Evolutionary conservation across 1,284 basidiomycete species (phyloP).

Genomic region (Phellinidium pouzarii): DNA sequence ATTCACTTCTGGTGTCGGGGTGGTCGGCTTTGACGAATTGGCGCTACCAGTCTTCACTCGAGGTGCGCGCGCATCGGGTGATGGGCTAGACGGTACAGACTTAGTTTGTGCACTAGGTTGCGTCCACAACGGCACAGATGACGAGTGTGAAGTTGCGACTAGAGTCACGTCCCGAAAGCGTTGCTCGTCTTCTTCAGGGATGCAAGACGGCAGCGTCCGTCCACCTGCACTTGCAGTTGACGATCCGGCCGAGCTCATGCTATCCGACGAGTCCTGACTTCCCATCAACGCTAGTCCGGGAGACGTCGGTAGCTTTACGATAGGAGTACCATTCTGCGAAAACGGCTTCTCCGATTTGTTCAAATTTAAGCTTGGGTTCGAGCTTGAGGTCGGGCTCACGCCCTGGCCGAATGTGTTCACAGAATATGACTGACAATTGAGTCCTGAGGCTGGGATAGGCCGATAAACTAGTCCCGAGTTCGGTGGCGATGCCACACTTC

Average conservation of each 20-base stretch:
- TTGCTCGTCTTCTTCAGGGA: conserved; percentile 13
- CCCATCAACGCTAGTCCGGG: neutral
- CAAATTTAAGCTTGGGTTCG: neutral
- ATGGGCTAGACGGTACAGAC: neutral
- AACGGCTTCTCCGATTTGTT: neutral
- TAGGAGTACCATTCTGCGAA: neutral
- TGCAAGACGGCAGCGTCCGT: conserved; percentile 7
- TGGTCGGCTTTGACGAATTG: neutral
- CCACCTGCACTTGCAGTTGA: conserved; percentile 2
- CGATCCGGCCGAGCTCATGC: conserved; percentile 27
- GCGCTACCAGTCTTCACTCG: neutral
- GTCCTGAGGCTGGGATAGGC: neutral
- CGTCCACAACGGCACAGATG: neutral
- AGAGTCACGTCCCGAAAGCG: neutral
- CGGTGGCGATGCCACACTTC: conserved; percentile 1
- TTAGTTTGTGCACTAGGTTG: neutral
- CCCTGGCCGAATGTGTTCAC: neutral
- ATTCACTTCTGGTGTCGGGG: neutral
- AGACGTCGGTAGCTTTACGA: neutral
- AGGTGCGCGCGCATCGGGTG: neutral
- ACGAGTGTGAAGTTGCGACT: neutral
- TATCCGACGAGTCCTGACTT: conserved; percentile 36
- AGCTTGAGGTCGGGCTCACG: neutral
- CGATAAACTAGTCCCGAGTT: neutral
- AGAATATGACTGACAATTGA: conserved; percentile 3